Percentiles rank a stretch among this genome's conserved stretches.
These are phyloP conservation scores for Periconia digitata DNA, from an alignment of 2,329 filamentous ascomycete species.

Conservation along the genomic window DNA sequence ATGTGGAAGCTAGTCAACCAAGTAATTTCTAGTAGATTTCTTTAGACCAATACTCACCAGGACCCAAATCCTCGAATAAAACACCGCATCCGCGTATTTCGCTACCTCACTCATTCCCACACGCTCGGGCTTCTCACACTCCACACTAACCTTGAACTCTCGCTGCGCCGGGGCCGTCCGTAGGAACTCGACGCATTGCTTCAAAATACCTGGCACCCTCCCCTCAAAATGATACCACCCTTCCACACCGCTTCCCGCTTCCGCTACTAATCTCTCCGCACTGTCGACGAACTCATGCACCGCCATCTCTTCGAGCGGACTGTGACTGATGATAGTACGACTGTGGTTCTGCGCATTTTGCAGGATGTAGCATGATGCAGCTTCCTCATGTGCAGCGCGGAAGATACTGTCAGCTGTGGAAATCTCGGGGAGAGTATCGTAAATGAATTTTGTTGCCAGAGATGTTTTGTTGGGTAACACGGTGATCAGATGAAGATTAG, in stretches of 20 bases:
- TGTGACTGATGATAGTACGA: constrained; percentile 72
- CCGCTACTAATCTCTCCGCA: constrained; percentile 29
- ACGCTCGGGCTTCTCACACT: constrained; percentile 70
- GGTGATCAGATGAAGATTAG: constrained; percentile 42
- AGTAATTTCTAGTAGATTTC: not conserved
- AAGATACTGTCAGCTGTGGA: constrained; percentile 59
- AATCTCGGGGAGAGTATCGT: constrained; percentile 56
- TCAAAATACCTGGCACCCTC: constrained; percentile 62
- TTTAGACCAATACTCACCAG: constrained; percentile 47
- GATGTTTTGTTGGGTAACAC: constrained; percentile 59
- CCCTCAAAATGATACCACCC: constrained; percentile 77
- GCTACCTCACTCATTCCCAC: constrained; percentile 62
- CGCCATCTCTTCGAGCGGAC: constrained; percentile 68
- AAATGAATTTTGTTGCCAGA: constrained; percentile 55
- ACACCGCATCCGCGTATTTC: constrained; percentile 67
- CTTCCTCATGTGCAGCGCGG: constrained; percentile 55
- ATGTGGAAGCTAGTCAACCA: not conserved
- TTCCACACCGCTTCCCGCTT: not conserved
- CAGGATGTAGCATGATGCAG: constrained; percentile 71
- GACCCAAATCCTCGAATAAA: constrained; percentile 70
- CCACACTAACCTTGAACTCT: constrained; percentile 63
- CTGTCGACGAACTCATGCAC: constrained; percentile 58
- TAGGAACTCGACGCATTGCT: constrained; percentile 61
- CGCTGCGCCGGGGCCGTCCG: constrained; percentile 44
- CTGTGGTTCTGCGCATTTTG: constrained; percentile 61